These are phyloP conservation scores for Paramecium caudatum DNA, from an alignment of 73 alveolate species.

Conservation along the genomic window DNA sequence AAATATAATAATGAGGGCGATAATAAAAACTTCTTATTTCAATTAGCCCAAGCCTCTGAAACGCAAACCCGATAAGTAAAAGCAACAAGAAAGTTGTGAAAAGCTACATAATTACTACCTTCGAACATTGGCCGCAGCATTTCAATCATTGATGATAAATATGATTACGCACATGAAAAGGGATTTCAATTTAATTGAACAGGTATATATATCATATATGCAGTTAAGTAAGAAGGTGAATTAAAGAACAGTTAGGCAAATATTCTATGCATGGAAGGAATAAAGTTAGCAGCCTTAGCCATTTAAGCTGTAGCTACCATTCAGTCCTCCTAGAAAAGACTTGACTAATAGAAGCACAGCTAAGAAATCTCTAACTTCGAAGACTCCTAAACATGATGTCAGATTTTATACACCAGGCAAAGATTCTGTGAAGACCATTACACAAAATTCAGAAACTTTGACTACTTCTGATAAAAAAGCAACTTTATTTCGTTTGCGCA, in stretches of 20 bases:
- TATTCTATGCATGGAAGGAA: neutral
- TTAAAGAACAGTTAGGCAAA: neutral
- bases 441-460: too few species aligned
- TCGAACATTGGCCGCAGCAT: neutral
- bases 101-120: neutral
- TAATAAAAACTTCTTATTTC: constrained; percentile 17
- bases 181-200: neutral
- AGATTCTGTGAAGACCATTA: neutral
- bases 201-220: neutral
- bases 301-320: constrained; percentile 4
- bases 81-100: neutral
- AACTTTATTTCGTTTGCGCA: neutral
- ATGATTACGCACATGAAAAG: constrained; percentile 17
- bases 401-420: neutral
- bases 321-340: constrained; percentile 29
- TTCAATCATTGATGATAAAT: constrained; percentile 13
- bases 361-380: neutral
- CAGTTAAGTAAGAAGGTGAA: neutral
- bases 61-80: neutral
- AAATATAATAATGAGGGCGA: neutral
- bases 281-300: constrained; percentile 23
- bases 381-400: neutral
- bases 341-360: neutral
- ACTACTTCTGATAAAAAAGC: neutral
- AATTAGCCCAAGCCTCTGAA: neutral